A percentile compares a stretch with the other conserved stretches of the same genome.
Evolutionary conservation across 495 filamentous ascomycete genomes (phyloP).

Genomic region (Podospora australis): DNA sequence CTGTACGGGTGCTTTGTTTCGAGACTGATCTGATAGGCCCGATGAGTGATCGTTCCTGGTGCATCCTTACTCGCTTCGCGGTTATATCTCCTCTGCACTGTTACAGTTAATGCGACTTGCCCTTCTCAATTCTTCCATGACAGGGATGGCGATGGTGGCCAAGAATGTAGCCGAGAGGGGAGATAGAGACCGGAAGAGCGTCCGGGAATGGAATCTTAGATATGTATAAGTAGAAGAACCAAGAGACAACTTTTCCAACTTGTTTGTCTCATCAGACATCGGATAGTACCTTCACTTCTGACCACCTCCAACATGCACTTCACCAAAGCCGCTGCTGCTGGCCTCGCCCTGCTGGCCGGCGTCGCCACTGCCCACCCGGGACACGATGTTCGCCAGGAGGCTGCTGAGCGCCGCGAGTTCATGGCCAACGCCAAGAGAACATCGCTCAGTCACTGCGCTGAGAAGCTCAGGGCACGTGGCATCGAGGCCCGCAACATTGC

Average conservation of each 20-base stretch:
- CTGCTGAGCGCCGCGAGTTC: slow-evolving; percentile 11
- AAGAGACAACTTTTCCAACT: neutral
- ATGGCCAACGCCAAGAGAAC: slow-evolving; percentile 11
- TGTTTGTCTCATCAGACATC: neutral
- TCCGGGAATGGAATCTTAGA: neutral
- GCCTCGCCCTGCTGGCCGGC: slow-evolving; percentile 9
- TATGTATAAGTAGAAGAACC: neutral
- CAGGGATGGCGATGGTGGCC: neutral
- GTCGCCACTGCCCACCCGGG: slow-evolving; percentile 13
- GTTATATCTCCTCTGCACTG: neutral
- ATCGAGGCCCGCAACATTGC: slow-evolving; percentile 38
- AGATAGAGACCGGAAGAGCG: neutral
- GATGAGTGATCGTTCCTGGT: neutral
- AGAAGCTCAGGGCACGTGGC: slow-evolving; percentile 45
- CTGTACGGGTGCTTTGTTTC: neutral
- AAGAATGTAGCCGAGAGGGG: neutral
- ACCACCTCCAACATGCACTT: slow-evolving; percentile 5
- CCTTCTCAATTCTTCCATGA: neutral
- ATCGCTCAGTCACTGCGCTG: slow-evolving; percentile 36
- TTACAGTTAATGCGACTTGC: neutral
- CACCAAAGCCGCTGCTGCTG: slow-evolving; percentile 9
- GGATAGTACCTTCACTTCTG: neutral
- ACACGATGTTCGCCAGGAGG: slow-evolving; percentile 11
- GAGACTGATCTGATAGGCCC: neutral
- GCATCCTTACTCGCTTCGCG: neutral